These are phyloP conservation scores for Aspergillus udagawae DNA, from an alignment of 2,329 filamentous ascomycete genomes.

Conservation along the genomic window DNA sequence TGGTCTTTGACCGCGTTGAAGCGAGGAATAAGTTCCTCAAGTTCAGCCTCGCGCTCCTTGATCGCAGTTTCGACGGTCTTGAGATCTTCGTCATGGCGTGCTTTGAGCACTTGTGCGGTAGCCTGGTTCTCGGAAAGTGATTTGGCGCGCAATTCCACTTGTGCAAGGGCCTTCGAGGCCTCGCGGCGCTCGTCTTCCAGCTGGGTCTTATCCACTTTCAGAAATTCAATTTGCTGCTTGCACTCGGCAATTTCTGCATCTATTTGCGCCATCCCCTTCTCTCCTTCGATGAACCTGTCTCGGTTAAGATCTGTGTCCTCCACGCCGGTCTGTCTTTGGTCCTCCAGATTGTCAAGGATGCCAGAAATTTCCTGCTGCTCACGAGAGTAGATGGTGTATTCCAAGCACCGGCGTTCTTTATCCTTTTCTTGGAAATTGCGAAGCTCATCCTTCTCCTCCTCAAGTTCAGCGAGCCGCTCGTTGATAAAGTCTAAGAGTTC, in stretches of 20 bases:
- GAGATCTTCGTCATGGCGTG: slow-evolving; percentile 68
- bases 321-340: slow-evolving; percentile 72
- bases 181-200: slow-evolving; percentile 87
- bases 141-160: slow-evolving; percentile 81
- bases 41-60: slow-evolving; percentile 68
- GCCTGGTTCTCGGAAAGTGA: slow-evolving; percentile 78
- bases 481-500: slow-evolving; percentile 89
- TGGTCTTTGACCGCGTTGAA: slow-evolving; percentile 70
- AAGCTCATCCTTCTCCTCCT: slow-evolving; percentile 96
- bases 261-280: slow-evolving; percentile 72
- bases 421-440: slow-evolving; percentile 94
- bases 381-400: slow-evolving; percentile 90
- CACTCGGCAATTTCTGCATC: slow-evolving; percentile 76
- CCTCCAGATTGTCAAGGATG: slow-evolving; percentile 78
- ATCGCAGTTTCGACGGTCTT: slow-evolving; percentile 71
- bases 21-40: slow-evolving; percentile 69
- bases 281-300: slow-evolving; percentile 69
- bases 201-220: slow-evolving; percentile 79
- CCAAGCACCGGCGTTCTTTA: slow-evolving; percentile 81
- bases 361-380: slow-evolving; percentile 77
- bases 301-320: slow-evolving; percentile 81
- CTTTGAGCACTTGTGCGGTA: slow-evolving; percentile 67
- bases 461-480: slow-evolving; percentile 79
- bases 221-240: slow-evolving; percentile 76
- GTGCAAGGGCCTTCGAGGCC: slow-evolving; percentile 72